Base-by-base conservation (phyloP, 495 filamentous ascomycete species). In the Apiosordaria backusii region DNA sequence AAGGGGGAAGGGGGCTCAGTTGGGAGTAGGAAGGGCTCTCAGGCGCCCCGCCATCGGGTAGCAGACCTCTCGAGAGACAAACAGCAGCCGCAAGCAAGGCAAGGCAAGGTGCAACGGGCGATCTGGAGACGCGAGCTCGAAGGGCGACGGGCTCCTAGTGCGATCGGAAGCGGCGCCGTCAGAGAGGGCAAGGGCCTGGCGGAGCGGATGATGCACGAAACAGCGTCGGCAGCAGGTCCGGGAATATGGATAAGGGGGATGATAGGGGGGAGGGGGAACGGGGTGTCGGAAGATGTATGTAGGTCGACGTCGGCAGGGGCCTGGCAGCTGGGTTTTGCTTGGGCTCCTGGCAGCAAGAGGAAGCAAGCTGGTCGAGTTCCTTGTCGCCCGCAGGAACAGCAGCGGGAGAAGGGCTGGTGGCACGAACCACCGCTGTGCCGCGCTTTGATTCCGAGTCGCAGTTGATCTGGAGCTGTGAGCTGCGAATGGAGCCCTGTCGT, bases 161-260 rank as follows among this genome's bases (percentile, higher is more conserved):
- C 66, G 64, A 65, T 72, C 72, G 72, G 72, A 70, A 73, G 69
- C 62, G 64, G 72, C 70, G 72, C 63, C 68, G 72, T 66, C 65
- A 69, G 65, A 62, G 65, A 50, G 50, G 27, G 55, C 55, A 40
- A 25, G 67, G 65, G 61, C 62, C 60, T 53, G 52, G 66, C 71
- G 70, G 73, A 69, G 72, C 74, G 74, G 74, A 76, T 74, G 74
- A 71, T 76, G 74, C 74, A 75, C 73, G 57, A 52, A 57, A 69
- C 63, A 70, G 69, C 62, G 64, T 71, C 72, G 72, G 74, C 66
- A 71, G 70, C 68, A 74, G 68, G 66, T 68, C 74, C 72, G 67
- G 68, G 68, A 72, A 62, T 66, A 57, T 58, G 62, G 64, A 40
- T 27, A 60, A 60, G 57, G 57, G 24, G n/a, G 22, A 55, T 19